These are phyloP conservation scores for Kalmusia sp. DNA, from an alignment of 2,329 filamentous ascomycete genomes.

Conservation along the genomic window DNA sequence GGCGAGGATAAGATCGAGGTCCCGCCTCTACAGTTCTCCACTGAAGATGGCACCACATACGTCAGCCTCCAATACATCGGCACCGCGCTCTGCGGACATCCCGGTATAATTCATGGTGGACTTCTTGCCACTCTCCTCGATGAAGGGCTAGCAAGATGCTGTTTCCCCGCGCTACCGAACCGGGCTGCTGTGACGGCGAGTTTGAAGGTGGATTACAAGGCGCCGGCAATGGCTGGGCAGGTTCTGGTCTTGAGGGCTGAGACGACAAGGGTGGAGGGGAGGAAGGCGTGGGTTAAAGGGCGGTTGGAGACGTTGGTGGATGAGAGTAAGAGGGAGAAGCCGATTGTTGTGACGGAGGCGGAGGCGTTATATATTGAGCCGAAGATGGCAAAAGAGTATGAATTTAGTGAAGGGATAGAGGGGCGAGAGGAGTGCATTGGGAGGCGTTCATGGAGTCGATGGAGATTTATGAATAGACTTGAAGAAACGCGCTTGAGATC, in stretches of 20 bases:
- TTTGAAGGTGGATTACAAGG: slow-evolving; percentile 81
- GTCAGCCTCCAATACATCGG: slow-evolving; percentile 81
- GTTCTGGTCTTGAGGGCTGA: slow-evolving; percentile 80
- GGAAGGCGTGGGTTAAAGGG: slow-evolving; percentile 94
- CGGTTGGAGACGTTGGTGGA: slow-evolving; percentile 82
- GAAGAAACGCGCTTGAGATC: no score
- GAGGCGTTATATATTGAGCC: slow-evolving; percentile 89
- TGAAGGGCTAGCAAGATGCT: slow-evolving; percentile 86
- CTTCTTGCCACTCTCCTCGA: slow-evolving; percentile 91
- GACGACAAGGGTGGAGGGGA: slow-evolving; percentile 85
- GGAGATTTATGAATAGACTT: no score
- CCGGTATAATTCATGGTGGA: slow-evolving; percentile 89
- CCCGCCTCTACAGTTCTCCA: slow-evolving; percentile 77
- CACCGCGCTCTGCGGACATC: slow-evolving; percentile 82
- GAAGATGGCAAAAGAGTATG: slow-evolving; percentile 70
- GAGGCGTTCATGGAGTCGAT: slow-evolving; percentile 3
- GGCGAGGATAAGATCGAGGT: slow-evolving; percentile 80
- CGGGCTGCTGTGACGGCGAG: slow-evolving; percentile 87
- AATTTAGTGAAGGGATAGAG: slow-evolving; percentile 13
- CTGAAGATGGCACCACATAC: slow-evolving; percentile 57
- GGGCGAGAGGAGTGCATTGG: background rate
- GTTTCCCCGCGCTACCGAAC: slow-evolving; percentile 86
- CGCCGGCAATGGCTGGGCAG: slow-evolving; percentile 75
- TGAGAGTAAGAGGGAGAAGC: slow-evolving; percentile 68
- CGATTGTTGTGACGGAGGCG: slow-evolving; percentile 78